phyloP scores from a whole-genome alignment of 768 basidiomycete genomes.

The Rhizopogon rudus region DNA sequence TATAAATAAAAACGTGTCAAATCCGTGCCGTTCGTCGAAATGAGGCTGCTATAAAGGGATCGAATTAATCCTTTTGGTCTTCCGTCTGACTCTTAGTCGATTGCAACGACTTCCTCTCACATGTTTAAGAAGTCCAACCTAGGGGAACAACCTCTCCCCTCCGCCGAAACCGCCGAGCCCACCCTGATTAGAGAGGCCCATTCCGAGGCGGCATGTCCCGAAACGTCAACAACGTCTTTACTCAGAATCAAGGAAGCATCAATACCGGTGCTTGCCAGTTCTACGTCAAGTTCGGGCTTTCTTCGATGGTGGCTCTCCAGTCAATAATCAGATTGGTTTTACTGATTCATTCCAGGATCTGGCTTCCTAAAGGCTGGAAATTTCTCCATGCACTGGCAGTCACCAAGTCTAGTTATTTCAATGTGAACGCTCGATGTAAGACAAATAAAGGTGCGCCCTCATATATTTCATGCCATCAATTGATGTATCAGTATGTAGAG shows the following conservation, averaged over 20 bases:
- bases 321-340: neutral
- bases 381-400: no score
- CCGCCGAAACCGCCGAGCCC: neutral
- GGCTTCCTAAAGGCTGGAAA: neutral
- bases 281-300: neutral
- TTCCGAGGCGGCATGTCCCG: neutral
- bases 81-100: no score
- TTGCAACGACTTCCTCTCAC: neutral
- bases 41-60: neutral
- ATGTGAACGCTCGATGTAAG: neutral
- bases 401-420: neutral
- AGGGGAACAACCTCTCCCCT: neutral
- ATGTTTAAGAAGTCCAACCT: neutral
- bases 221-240: neutral
- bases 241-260: neutral
- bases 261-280: neutral
- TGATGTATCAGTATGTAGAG: neutral
- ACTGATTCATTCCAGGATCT: constrained; percentile 2
- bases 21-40: neutral
- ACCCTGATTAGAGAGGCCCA: neutral
- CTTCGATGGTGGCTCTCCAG: neutral
- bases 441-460: neutral
- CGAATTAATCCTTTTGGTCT: neutral
- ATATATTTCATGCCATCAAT: neutral
- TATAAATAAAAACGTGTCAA: neutral